A percentile compares a stretch with the other conserved stretches of the same genome.
Evolutionary conservation across 1,284 basidiomycete genomes (phyloP).

Genomic region (Mycosarcoma mackinlayi): DNA sequence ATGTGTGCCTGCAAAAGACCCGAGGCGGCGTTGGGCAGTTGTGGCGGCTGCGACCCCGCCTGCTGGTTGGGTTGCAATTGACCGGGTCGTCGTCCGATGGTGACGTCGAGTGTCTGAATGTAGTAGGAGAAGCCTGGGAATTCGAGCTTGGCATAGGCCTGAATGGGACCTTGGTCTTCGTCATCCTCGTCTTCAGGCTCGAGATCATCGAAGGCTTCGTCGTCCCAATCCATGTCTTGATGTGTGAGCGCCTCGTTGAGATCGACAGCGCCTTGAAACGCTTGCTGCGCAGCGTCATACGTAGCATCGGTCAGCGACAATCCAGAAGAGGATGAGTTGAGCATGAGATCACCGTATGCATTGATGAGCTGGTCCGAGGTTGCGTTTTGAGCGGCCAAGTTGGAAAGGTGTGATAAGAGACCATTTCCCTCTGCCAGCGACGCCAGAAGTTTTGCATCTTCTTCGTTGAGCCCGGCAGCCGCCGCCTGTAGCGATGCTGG

Average conservation of each 20-base stretch:
- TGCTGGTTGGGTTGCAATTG: conserved; percentile 42
- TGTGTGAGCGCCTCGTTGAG: conserved; percentile 46
- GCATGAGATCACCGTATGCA: conserved; percentile 22
- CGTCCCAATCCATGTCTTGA: conserved; percentile 45
- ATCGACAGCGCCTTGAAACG: conserved; percentile 41
- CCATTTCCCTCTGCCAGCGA: conserved; percentile 49
- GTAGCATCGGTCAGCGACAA: background rate
- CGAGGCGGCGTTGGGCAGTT: conserved; percentile 45
- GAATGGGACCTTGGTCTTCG: conserved; percentile 72
- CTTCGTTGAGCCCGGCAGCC: conserved; percentile 44
- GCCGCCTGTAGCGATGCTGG: conserved; percentile 25
- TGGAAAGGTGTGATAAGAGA: conserved; percentile 38
- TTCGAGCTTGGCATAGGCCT: conserved; percentile 90
- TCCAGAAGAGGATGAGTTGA: conserved; percentile 15
- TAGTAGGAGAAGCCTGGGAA: conserved; percentile 90
- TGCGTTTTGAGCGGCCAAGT: conserved; percentile 28
- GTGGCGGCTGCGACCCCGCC: conserved; percentile 28
- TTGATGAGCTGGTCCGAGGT: conserved; percentile 26
- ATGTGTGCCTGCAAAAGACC: conserved; percentile 51
- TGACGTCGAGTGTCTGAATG: conserved; percentile 80
- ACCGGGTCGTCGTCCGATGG: conserved; percentile 74
- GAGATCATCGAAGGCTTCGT: conserved; percentile 37
- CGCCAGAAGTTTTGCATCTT: conserved; percentile 55
- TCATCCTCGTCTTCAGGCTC: conserved; percentile 45
- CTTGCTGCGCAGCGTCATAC: conserved; percentile 17